Base-by-base conservation (phyloP, 2,329 filamentous ascomycete genomes). In the Colletotrichum caudatum region DNA sequence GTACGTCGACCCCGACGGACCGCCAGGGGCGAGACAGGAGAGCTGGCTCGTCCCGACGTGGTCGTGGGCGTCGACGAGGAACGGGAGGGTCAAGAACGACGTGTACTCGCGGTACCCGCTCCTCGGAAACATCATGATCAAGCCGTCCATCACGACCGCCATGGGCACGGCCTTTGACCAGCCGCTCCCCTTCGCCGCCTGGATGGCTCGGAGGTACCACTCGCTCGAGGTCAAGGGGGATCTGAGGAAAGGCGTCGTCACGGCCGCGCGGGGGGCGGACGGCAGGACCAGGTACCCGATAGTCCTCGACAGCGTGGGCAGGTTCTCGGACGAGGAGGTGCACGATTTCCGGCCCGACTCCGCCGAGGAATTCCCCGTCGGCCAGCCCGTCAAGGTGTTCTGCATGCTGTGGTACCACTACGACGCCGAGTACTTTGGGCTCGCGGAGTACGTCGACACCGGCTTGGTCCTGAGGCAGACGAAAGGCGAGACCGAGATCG, bases 331-430 rank as follows among this genome's bases (percentile, higher is more conserved):
- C 14, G 26, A 61, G 37, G 67, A 60, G 50, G 29, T 41, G 5
- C 29, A 60, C 26, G 56, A 54, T 20, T 66, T 61, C 26, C 26
- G 62, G 12, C 62, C 63, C 16, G 62, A 61, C 29, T 54, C 54
- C 29, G 62, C 54, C 11, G 54, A 59, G 29, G 46, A 66, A 16
- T 66, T 70, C 37, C 62, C 67, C 5, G 26, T 61, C 4, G 54
- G 48, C 2, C 2, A 50, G 56, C 29, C 67, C 5, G 44, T 56
- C 0, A 66, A 39, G 6, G 56, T 66, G 48, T 23, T 61, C 14
- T 66, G 29, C 29, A 54, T 70, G 63, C 29, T 66, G 18, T 54
- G 37, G 29, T 53, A 56, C n/a, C 67, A 70, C 7, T 56, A 66
- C 8, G 62, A 41, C 23, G 62, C 62, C 6, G 18, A 60, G 5